Conservation (phyloP, 805 yeast genomes). For the Hanseniaspora guilliermondii region DNA sequence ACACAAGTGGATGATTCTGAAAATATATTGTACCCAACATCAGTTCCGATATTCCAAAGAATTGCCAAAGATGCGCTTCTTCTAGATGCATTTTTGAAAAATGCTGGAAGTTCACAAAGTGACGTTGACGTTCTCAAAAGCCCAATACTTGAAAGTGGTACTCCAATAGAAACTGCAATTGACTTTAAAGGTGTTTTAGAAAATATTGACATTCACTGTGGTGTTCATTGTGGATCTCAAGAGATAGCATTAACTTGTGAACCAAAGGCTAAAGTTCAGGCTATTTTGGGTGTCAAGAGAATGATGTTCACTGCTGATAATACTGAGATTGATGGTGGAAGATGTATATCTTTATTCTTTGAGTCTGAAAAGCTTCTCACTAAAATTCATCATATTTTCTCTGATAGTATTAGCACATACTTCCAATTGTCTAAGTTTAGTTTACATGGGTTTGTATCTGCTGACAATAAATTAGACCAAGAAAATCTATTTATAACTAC, state of each 20-base stretch:
- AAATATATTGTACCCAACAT: slow-evolving; percentile 56
- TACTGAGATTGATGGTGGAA: slow-evolving; percentile 31
- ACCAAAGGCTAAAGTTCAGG: slow-evolving; percentile 86
- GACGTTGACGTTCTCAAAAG: slow-evolving; percentile 39
- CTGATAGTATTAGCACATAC: slow-evolving; percentile 78
- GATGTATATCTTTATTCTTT: slow-evolving; percentile 35
- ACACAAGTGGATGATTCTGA: slow-evolving; percentile 40
- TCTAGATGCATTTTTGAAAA: neutral
- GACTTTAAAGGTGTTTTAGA: slow-evolving; percentile 38
- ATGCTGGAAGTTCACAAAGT: slow-evolving; percentile 36
- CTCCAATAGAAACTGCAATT: slow-evolving; percentile 17
- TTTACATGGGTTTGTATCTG: slow-evolving; percentile 36
- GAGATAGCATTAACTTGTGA: slow-evolving; percentile 72
- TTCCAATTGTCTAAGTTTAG: slow-evolving; percentile 40
- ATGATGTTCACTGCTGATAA: slow-evolving; percentile 49
- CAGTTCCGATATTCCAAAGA: slow-evolving; percentile 55
- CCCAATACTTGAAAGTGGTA: slow-evolving; percentile 12
- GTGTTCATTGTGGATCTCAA: slow-evolving; percentile 60
- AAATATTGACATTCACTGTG: slow-evolving; percentile 49
- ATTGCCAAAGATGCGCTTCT: neutral
- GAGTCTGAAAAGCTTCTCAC: slow-evolving; percentile 48
- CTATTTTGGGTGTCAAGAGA: slow-evolving; percentile 61
- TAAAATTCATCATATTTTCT: slow-evolving; percentile 77
- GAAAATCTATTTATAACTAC: slow-evolving; percentile 2
- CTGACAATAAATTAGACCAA: neutral